Base-by-base conservation (phyloP, 2,329 filamentous ascomycete genomes). In the Sporothrix brunneoviolacea region DNA sequence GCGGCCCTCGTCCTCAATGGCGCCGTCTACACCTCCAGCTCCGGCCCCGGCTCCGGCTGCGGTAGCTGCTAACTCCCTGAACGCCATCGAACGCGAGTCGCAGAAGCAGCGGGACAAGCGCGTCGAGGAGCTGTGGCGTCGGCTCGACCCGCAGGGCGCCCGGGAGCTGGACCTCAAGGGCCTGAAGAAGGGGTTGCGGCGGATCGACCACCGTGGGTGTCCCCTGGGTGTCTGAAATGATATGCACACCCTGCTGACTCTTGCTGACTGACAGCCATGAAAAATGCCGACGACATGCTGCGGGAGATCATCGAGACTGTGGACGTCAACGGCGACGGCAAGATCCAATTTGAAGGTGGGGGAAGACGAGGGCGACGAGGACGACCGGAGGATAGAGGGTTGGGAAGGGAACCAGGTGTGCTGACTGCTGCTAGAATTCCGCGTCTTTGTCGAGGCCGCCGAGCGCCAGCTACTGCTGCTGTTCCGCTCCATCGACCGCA, bases 241-340 rank as follows among this genome's bases (percentile, higher is more conserved):
- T n/a, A 3, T 6, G 12, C 27, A 18, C n/a, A 27, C 12, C 9
- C 2, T 40, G 19, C 42, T 41, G 24, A 41, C 22, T 22, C n/a
- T n/a, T n/a, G n/a, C n/a, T n/a, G n/a, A n/a, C 16, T 24, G 43
- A n/a, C 60, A 82, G 78, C 78, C 45, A 68, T 98, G 63, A 95
- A 96, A 73, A 93, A 96, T 75, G 93, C 93, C 64, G 87, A 95
- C 67, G 74, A 80, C 33, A 82, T 97, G 74, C 77, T 98, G 55
- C 79, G 81, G 63, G 83, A 86, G 62, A 86, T 97, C 52, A 78
- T 96, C 64, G 76, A 78, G 57, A 79, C 84, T 54, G 90, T 96
- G 56, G 93, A 98, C 64, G 86, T 62, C 52, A 90, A 91, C 64
- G 81, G 83, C 22, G 90, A 97, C 67, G 89, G 91, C 57, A 84